A percentile compares a stretch with the other conserved stretches of the same genome.
Conservation (phyloP, 2,329 filamentous ascomycete genomes). For the Cordyceps militaris region DNA sequence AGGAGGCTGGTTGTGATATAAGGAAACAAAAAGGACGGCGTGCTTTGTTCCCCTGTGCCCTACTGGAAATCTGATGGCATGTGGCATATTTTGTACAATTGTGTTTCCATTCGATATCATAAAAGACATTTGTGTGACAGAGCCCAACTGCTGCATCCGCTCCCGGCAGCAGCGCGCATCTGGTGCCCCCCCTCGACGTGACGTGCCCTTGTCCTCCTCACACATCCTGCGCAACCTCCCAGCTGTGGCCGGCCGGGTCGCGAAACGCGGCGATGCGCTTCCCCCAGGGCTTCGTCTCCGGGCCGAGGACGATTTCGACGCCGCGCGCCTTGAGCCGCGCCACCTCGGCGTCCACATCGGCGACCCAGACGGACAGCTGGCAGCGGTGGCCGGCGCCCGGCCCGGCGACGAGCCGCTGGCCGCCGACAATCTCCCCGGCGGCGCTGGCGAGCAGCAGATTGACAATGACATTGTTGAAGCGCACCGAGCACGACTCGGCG, state of each 20-base stretch:
- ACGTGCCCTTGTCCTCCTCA: not conserved
- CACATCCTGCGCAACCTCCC: slow-evolving; percentile 14
- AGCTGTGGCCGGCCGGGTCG: slow-evolving; percentile 14
- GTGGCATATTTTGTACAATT: not conserved
- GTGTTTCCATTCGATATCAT: not conserved
- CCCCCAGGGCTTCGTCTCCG: slow-evolving; percentile 14
- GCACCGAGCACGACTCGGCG: slow-evolving; percentile 14
- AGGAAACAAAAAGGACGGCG: not conserved
- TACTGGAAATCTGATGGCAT: not conserved
- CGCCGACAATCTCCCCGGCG: slow-evolving; percentile 9
- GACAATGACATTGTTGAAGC: slow-evolving; percentile 13
- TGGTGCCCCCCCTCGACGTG: too few relatives aligned
- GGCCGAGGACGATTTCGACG: slow-evolving; percentile 12
- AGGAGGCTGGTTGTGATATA: not conserved
- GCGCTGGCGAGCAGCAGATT: slow-evolving; percentile 8
- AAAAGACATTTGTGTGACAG: not conserved
- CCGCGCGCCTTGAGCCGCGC: slow-evolving; percentile 7
- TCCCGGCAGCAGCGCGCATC: not conserved
- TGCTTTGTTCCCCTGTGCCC: not conserved
- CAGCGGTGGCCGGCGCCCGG: slow-evolving; percentile 9
- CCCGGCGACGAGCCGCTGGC: not conserved
- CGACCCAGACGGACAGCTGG: slow-evolving; percentile 14
- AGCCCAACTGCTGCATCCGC: not conserved
- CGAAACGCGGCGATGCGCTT: slow-evolving; percentile 14
- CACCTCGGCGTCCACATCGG: slow-evolving; percentile 14